Conservation (phyloP, 768 basidiomycete species). For the Coprinopsis strossmayeri region DNA sequence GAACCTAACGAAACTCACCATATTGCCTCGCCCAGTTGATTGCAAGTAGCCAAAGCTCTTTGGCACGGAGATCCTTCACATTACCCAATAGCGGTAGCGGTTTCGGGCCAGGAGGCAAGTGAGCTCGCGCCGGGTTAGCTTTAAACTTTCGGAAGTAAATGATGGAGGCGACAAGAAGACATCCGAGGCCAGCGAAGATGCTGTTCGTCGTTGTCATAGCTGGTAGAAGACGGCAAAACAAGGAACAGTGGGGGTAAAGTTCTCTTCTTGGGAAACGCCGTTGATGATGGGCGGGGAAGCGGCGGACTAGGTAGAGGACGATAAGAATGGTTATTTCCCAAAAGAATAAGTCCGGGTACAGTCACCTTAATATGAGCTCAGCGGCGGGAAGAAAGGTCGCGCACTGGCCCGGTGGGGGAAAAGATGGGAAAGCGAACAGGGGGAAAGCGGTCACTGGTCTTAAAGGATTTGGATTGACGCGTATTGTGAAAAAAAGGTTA, state of each 20-base stretch:
- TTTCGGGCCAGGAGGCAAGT: conserved; percentile 62
- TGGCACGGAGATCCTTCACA: conserved; percentile 48
- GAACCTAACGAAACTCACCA: conserved; percentile 33
- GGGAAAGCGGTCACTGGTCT: conserved; percentile 9
- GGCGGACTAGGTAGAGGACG: background rate
- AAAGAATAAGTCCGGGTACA: background rate
- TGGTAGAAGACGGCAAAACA: background rate
- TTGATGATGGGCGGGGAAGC: conserved; percentile 8
- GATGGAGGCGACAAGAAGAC: conserved; percentile 32
- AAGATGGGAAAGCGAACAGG: conserved; percentile 6
- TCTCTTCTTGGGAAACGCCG: conserved; percentile 9
- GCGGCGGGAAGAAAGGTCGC: conserved; percentile 11
- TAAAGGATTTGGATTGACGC: conserved; percentile 12
- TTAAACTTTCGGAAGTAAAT: conserved; percentile 39
- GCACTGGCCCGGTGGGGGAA: background rate
- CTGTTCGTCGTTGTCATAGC: conserved; percentile 16
- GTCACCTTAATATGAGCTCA: conserved; percentile 6
- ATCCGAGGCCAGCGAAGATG: conserved; percentile 25
- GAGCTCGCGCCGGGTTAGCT: conserved; percentile 24
- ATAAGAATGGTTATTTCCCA: background rate
- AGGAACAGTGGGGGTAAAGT: background rate
- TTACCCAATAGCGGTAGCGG: conserved; percentile 64
- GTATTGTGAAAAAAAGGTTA: conserved; percentile 11
- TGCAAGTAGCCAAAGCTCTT: conserved; percentile 62
- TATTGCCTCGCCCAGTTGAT: conserved; percentile 56